Conservation (phyloP, 2,329 filamentous ascomycete genomes). For the Coniochaeta sp. region DNA sequence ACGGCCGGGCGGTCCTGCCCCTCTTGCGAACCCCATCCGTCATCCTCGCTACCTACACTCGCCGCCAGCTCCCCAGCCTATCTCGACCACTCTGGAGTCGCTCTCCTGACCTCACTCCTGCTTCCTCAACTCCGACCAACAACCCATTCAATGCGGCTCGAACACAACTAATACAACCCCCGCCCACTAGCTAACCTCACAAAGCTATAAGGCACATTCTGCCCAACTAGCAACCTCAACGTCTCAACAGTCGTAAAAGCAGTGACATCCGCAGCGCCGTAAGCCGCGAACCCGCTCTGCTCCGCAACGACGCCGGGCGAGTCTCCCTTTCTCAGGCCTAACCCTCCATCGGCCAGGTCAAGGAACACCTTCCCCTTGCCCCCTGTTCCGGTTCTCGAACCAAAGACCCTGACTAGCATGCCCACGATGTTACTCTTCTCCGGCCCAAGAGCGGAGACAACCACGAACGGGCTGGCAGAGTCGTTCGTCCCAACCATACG, state of each 20-base stretch:
- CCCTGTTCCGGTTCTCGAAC: constrained; percentile 33
- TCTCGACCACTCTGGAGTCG: too few species aligned
- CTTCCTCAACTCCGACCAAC: too few species aligned
- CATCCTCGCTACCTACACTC: too few species aligned
- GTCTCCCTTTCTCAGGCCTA: constrained; percentile 56
- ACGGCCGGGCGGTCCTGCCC: too few species aligned
- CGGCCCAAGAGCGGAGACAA: constrained; percentile 70
- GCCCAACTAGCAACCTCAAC: constrained; percentile 68
- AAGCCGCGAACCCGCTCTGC: constrained; percentile 70
- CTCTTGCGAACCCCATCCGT: too few species aligned
- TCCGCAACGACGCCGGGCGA: constrained; percentile 64
- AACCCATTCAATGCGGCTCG: too few species aligned
- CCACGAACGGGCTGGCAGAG: constrained; percentile 63
- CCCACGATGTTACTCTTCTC: constrained; percentile 75
- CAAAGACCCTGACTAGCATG: constrained; percentile 68
- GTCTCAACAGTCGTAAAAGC: constrained; percentile 83
- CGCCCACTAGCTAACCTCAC: constrained; percentile 62
- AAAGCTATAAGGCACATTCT: constrained; percentile 85
- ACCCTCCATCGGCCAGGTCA: constrained; percentile 60
- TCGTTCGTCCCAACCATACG: constrained; percentile 32
- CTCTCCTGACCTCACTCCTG: too few species aligned
- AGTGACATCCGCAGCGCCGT: constrained; percentile 71
- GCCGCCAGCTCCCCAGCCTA: too few species aligned
- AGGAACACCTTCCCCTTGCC: constrained; percentile 65
- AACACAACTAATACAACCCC: constrained; percentile 42